phyloP scores from a whole-genome alignment of 1,284 basidiomycete genomes.

The Moesziomyces globuligerus region DNA sequence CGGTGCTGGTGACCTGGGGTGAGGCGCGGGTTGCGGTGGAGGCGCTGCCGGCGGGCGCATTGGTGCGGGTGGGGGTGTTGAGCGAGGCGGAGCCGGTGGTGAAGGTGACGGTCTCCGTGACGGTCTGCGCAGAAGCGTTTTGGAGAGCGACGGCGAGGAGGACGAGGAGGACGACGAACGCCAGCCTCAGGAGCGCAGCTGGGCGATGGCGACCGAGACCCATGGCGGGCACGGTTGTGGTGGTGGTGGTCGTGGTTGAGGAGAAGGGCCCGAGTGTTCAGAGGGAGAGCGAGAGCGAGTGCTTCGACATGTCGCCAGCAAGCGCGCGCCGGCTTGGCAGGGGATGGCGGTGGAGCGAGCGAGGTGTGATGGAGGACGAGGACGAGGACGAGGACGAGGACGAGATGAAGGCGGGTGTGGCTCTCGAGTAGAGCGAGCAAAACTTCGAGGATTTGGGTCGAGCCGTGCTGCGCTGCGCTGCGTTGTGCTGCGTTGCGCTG shows the following conservation, averaged over 20 bases:
- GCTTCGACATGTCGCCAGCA: too few relatives aligned
- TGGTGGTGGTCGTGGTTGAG: slow-evolving; percentile 10
- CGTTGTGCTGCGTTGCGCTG: too few relatives aligned
- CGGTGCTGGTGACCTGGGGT: slow-evolving; percentile 34
- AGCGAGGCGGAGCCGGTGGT: slow-evolving; percentile 45
- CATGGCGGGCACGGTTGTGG: slow-evolving; percentile 1
- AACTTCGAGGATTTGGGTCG: too few relatives aligned
- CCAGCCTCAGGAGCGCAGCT: slow-evolving; percentile 10
- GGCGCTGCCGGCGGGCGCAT: slow-evolving; percentile 3
- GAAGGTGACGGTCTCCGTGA: slow-evolving; percentile 27
- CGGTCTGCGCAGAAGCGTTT: slow-evolving; percentile 20
- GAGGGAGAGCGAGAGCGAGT: too few relatives aligned
- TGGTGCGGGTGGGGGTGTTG: slow-evolving; percentile 28
- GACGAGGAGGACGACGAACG: background rate
- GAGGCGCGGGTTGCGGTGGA: slow-evolving; percentile 15
- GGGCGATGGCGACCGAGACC: slow-evolving; percentile 5
- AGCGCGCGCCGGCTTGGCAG: too few relatives aligned
- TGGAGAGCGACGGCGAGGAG: slow-evolving; percentile 2
- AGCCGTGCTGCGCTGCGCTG: too few relatives aligned
- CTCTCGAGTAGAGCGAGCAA: too few relatives aligned
- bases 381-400: too few relatives aligned
- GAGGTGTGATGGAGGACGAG: too few relatives aligned
- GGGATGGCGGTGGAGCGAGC: too few relatives aligned
- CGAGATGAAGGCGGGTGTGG: too few relatives aligned
- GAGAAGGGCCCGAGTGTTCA: background rate